Evolutionary conservation across 2,329 filamentous ascomycete genomes (phyloP), one percentile per base, ranked within the genome.

Genomic region (Stagonosporopsis tanaceti): DNA sequence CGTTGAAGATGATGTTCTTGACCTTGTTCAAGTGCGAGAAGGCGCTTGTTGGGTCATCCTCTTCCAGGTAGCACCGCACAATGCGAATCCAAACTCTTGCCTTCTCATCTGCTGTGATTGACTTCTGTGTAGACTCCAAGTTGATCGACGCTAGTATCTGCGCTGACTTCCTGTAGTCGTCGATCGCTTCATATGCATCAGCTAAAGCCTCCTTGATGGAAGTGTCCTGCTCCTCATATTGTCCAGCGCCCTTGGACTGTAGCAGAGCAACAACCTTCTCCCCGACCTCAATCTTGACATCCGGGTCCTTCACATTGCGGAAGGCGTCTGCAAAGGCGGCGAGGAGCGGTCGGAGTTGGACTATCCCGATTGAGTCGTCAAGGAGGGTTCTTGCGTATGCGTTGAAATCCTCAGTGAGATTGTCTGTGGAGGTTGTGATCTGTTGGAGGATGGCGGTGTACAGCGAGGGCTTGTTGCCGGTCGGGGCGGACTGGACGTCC

Each of bases 1-100:
- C 87, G 62, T 85, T 88, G 80, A 91, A 87, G 74, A 97, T 92
- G 65, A 97, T 84, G 72, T 95, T 94, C 80, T 97, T 98, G 77
- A 96, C 90, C 77, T 94, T 93, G 83, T 97, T 97, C 69, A 99
- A 84, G 74, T 93, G 96, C 38, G 85, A 86, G 74, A 96, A 92
- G 39, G 95, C 95, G 34, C 86, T 84, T 1, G 89, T 92, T 8
- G 92, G 90, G 78, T 98, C 93, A 74, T 97, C 94, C 45, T 93
- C 92, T 80, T 99, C 94, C 61, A 99, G 86, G 75, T 95, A 96
- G 81, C 96, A 90, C 61, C 95, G 87, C 73, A 96, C 93, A 72
- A 99, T 97, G 59, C 94, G 91, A 66, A 98, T 90, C 92, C 94
- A 98, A 52, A 95, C 86, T 52, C 84, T 83, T 8, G 92, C 92